A percentile compares a stretch with the other conserved stretches of the same genome.
Evolutionary conservation across 2,329 filamentous ascomycete genomes (phyloP).

Genomic region (Hypomyces perniciosus): DNA sequence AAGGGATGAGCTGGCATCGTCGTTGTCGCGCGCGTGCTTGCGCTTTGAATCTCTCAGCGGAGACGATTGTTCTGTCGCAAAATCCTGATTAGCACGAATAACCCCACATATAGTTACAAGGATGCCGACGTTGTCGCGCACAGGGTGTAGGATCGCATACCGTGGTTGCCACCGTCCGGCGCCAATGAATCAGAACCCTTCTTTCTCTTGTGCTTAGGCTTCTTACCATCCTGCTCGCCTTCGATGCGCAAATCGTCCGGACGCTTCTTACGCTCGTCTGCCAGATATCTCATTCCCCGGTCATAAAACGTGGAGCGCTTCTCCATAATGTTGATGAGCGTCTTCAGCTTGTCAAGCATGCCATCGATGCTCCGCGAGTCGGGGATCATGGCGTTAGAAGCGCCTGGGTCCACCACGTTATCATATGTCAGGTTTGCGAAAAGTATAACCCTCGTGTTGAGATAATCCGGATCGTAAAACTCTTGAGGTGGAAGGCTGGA

Average conservation of each 20-base stretch:
- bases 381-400: constrained; percentile 52
- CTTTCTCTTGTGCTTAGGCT: constrained; percentile 70
- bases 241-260: constrained; percentile 47
- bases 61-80: constrained; percentile 44
- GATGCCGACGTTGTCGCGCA: neutral
- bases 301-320: constrained; percentile 63
- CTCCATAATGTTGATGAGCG: constrained; percentile 61
- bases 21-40: constrained; percentile 46
- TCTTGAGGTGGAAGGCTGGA: constrained; percentile 50
- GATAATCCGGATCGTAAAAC: constrained; percentile 56
- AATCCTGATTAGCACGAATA: neutral
- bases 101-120: neutral
- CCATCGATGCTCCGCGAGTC: constrained; percentile 59
- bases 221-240: constrained; percentile 47
- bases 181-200: constrained; percentile 59
- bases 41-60: constrained; percentile 48
- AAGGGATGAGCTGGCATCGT: constrained; percentile 54
- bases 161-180: constrained; percentile 39
- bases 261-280: constrained; percentile 57
- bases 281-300: constrained; percentile 65
- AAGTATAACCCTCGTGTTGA: constrained; percentile 56
- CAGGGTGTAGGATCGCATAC: constrained; percentile 18
- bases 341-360: constrained; percentile 58
- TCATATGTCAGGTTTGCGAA: constrained; percentile 60
- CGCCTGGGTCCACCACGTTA: constrained; percentile 60